A percentile compares a stretch with the other conserved stretches of the same genome.
Conservation (phyloP, 345 rosid species). For the Crucihimalaya himalaica region DNA sequence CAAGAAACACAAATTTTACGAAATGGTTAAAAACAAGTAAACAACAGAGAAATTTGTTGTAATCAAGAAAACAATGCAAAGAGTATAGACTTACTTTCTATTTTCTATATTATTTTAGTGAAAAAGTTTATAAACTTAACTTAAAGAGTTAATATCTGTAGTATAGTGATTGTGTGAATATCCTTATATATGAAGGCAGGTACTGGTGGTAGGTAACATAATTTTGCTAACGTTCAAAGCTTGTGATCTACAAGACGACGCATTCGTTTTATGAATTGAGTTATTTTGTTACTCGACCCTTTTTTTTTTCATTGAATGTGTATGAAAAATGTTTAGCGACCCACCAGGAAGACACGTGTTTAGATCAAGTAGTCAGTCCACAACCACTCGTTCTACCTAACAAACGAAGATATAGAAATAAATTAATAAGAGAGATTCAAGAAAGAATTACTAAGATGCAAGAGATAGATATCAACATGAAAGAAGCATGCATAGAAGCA, state of each 20-base stretch:
- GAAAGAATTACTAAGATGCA: not conserved
- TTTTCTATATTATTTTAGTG: not conserved
- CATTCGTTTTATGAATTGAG: constrained; percentile 4
- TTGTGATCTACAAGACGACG: constrained; percentile 33
- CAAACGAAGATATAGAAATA: not conserved
- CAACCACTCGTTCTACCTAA: constrained; percentile 41
- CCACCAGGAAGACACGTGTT: constrained; percentile 27
- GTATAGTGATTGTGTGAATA: not conserved
- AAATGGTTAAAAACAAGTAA: not conserved
- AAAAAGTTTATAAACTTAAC: not conserved
- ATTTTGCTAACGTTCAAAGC: constrained; percentile 42
- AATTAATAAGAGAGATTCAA: not conserved
- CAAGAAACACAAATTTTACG: not conserved
- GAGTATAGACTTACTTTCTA: constrained; percentile 7
- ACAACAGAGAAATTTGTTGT: not conserved
- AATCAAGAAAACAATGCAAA: not conserved
- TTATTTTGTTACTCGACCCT: not conserved
- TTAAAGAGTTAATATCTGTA: not conserved
- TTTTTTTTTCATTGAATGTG: constrained; percentile 8
- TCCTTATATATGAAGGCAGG: constrained; percentile 14
- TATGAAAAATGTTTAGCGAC: constrained; percentile 8
- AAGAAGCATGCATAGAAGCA: not conserved
- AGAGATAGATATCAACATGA: not conserved
- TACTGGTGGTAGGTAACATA: constrained; percentile 40
- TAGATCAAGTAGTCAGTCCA: constrained; percentile 33